phyloP scores from a whole-genome alignment of 2,329 filamentous ascomycete species.

The Aspergillus costaricaensis region DNA sequence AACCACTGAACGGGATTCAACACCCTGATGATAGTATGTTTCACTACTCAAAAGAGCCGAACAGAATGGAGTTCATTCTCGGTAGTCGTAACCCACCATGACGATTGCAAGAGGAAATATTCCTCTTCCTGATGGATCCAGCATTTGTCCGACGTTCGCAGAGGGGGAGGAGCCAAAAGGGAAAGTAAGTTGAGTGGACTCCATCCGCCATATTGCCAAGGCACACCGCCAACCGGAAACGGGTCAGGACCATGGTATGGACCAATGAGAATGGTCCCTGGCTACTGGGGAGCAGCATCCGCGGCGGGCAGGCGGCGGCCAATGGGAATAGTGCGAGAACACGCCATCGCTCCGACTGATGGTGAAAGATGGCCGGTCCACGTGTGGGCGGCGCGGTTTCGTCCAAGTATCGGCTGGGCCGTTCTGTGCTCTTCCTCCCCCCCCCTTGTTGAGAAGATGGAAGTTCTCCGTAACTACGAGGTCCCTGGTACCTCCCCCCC shows the following conservation, averaged over 20 bases:
- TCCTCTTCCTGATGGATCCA: background rate
- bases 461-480: too few species aligned
- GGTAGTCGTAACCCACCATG: background rate
- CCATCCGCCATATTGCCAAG: constrained; percentile 15
- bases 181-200: background rate
- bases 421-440: background rate
- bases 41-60: background rate
- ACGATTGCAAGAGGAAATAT: background rate
- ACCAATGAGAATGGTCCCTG: constrained; percentile 12
- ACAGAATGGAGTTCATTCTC: background rate
- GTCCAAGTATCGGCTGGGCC: background rate
- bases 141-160: background rate
- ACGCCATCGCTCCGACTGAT: constrained; percentile 37
- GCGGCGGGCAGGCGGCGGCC: constrained; percentile 16
- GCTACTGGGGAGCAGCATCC: background rate
- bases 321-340: constrained; percentile 30
- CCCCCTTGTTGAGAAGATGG: background rate
- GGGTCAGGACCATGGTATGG: background rate
- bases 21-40: background rate
- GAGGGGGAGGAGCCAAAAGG: background rate
- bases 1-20: background rate
- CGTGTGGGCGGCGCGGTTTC: constrained; percentile 15
- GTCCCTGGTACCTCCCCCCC: background rate
- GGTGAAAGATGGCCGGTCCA: constrained; percentile 30
- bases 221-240: constrained; percentile 10